Conservation (phyloP, 345 rosid genomes). For the Anastatica hierochuntica region DNA sequence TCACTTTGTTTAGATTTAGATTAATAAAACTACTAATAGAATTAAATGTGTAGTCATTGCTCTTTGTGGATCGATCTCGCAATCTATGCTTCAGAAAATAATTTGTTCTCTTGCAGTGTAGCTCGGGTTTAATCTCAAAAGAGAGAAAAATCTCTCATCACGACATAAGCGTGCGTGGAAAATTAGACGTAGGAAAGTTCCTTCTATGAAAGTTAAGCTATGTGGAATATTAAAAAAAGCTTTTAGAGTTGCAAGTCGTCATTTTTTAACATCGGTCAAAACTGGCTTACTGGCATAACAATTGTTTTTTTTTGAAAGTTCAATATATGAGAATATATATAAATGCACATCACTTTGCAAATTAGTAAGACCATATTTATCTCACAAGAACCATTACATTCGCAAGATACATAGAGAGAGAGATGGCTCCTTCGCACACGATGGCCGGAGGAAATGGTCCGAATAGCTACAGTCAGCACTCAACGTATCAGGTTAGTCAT, state of each 20-base stretch:
- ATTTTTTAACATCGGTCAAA: constrained; percentile 1
- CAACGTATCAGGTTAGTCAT: constrained; percentile 18
- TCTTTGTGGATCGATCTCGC: too few relatives aligned
- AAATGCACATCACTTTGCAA: background rate
- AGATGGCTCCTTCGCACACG: constrained; percentile 13
- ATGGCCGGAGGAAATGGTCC: constrained; percentile 24
- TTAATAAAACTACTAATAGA: too few relatives aligned
- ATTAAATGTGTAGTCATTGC: too few relatives aligned
- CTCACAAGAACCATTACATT: background rate
- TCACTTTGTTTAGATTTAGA: too few relatives aligned
- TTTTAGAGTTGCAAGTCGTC: background rate
- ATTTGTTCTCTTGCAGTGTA: too few relatives aligned
- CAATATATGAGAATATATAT: background rate
- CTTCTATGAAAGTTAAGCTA: too few relatives aligned
- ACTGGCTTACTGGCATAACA: background rate
- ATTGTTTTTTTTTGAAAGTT: background rate
- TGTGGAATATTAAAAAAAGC: too few relatives aligned
- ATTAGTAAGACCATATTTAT: background rate
- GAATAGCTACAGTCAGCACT: constrained; percentile 19
- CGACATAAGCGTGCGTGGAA: too few relatives aligned
- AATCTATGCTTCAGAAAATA: too few relatives aligned
- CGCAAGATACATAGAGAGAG: background rate
- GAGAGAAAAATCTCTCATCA: too few relatives aligned
- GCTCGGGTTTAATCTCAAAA: too few relatives aligned
- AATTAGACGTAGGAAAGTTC: too few relatives aligned